Percentiles rank a stretch among this genome's conserved stretches.
phyloP scores from a whole-genome alignment of 2,329 filamentous ascomycete genomes.

The Ceratocystiopsis minuta region DNA sequence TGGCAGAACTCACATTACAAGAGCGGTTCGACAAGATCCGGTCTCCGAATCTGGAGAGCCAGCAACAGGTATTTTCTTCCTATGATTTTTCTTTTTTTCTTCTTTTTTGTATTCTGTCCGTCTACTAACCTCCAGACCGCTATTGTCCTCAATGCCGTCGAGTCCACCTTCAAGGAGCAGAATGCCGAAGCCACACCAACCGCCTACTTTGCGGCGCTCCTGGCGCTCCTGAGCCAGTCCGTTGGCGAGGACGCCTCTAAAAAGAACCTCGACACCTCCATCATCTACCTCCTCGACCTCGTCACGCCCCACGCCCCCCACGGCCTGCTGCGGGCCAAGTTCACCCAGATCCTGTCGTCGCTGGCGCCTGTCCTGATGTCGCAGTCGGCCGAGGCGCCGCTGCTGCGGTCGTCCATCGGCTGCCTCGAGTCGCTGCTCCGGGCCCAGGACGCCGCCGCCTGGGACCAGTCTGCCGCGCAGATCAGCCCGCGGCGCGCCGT shows the following conservation, averaged over 20 bases:
- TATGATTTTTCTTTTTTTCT: background rate
- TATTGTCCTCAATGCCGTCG: conserved; percentile 76
- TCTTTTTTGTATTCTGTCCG: background rate
- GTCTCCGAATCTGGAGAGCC: conserved; percentile 87
- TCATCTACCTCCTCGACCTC: conserved; percentile 89
- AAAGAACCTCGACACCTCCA: conserved; percentile 65
- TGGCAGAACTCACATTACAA: conserved; percentile 41
- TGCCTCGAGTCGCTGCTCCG: conserved; percentile 82
- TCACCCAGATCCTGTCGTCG: conserved; percentile 76
- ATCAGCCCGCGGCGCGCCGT: conserved; percentile 76
- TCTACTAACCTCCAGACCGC: conserved; percentile 39
- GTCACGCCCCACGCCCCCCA: conserved; percentile 72
- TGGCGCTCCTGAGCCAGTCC: conserved; percentile 70
- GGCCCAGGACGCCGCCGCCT: conserved; percentile 72
- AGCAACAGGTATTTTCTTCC: conserved; percentile 53
- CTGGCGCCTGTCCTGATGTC: conserved; percentile 71
- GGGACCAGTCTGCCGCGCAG: conserved; percentile 70
- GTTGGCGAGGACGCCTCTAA: conserved; percentile 51
- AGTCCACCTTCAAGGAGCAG: conserved; percentile 80
- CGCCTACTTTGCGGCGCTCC: conserved; percentile 86
- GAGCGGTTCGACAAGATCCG: conserved; percentile 96
- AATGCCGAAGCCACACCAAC: conserved; percentile 70
- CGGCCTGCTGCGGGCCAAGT: conserved; percentile 81
- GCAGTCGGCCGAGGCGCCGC: conserved; percentile 67
- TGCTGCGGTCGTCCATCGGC: conserved; percentile 76